These are phyloP conservation scores for Leucocoprinus sp. DNA, from an alignment of 768 basidiomycete genomes.

Conservation along the genomic window DNA sequence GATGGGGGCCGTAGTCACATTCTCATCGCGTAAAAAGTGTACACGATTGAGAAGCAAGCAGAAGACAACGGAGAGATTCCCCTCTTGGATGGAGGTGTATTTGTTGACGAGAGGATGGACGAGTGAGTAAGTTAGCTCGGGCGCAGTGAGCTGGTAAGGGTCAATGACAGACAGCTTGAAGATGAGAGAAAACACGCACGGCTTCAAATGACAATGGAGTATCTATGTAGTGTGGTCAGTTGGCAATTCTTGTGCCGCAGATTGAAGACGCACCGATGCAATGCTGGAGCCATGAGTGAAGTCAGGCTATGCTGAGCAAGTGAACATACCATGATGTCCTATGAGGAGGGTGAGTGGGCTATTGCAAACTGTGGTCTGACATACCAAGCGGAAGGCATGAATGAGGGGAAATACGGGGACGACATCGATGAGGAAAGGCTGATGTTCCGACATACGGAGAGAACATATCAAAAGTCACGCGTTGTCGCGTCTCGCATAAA, in stretches of 20 bases:
- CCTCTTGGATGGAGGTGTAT: conserved; percentile 63
- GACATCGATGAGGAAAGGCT: conserved; percentile 41
- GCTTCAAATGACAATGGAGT: conserved; percentile 79
- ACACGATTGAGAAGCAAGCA: conserved; percentile 84
- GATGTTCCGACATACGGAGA: conserved; percentile 23
- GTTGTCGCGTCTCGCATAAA: conserved; percentile 28
- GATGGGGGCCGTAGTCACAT: conserved; percentile 58
- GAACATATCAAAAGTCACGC: conserved; percentile 22
- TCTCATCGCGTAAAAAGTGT: conserved; percentile 74
- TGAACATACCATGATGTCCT: conserved; percentile 56
- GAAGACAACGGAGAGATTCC: conserved; percentile 82
- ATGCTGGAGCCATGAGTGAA: conserved; percentile 32
- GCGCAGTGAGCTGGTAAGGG: conserved; percentile 54
- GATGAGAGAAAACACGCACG: conserved; percentile 31
- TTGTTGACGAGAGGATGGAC: conserved; percentile 84
- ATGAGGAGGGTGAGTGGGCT: conserved; percentile 12
- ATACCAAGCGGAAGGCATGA: conserved; percentile 62
- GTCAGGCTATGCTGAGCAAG: too few species aligned
- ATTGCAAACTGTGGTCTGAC: conserved; percentile 16
- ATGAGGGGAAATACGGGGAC: conserved; percentile 76
- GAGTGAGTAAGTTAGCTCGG: conserved; percentile 88
- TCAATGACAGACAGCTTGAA: not conserved
- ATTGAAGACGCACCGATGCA: conserved; percentile 52
- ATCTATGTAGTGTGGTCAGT: conserved; percentile 36
- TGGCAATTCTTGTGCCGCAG: not conserved